Conservation (phyloP, 1,139 yeast species). For the Kodamaea alishanica region DNA sequence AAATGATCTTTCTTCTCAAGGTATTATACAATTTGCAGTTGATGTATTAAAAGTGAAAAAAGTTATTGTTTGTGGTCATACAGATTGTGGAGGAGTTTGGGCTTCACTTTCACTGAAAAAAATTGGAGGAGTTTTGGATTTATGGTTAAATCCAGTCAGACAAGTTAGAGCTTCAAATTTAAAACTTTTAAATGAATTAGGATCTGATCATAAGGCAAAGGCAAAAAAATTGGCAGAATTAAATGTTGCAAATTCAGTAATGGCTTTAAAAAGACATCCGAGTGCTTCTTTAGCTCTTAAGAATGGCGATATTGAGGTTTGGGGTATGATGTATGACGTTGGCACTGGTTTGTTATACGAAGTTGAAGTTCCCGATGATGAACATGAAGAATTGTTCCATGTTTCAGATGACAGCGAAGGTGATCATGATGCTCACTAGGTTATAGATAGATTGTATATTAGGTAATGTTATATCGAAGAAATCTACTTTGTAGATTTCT, state of each 20-base stretch:
- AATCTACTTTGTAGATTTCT: too few species aligned
- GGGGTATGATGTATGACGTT: conserved; percentile 88
- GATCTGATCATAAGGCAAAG: conserved; percentile 49
- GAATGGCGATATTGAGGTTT: conserved; percentile 73
- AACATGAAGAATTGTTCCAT: conserved; percentile 49
- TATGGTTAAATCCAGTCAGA: conserved; percentile 73
- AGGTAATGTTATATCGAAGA: neutral
- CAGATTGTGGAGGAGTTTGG: conserved; percentile 96
- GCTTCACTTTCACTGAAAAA: conserved; percentile 71
- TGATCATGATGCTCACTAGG: conserved; percentile 36
- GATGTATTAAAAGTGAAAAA: conserved; percentile 81
- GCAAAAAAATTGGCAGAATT: conserved; percentile 72
- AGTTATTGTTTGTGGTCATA: conserved; percentile 93
- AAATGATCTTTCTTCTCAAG: conserved; percentile 72
- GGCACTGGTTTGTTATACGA: conserved; percentile 65
- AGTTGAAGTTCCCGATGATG: conserved; percentile 52
- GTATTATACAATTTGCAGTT: conserved; percentile 87
- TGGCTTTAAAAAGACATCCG: conserved; percentile 63
- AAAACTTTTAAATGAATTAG: conserved; percentile 39
- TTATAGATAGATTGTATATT: neutral
- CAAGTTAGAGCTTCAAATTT: conserved; percentile 64
- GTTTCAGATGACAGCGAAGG: conserved; percentile 16
- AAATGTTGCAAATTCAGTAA: conserved; percentile 64
- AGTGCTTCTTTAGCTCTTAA: conserved; percentile 70
- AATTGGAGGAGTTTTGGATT: conserved; percentile 72